These are phyloP conservation scores for Potentilla sterilis DNA, from an alignment of 306 rosid species.

Conservation along the genomic window DNA sequence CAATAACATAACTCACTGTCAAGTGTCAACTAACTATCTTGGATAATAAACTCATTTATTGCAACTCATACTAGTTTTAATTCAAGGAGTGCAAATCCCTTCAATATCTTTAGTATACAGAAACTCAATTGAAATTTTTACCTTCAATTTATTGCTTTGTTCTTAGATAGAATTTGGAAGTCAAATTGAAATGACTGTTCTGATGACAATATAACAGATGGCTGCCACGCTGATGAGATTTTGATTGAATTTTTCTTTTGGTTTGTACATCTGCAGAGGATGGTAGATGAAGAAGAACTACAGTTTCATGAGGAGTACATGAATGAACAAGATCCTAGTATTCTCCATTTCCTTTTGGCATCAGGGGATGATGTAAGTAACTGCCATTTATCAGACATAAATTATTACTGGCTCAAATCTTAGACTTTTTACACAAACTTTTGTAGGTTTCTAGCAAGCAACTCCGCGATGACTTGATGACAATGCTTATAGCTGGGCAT, in stretches of 20 bases:
- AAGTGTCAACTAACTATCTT: background rate
- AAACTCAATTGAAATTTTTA: background rate
- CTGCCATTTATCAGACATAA: background rate
- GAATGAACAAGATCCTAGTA: constrained; percentile 95
- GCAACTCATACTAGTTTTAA: background rate
- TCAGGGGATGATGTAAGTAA: constrained; percentile 88
- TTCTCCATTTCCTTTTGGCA: constrained; percentile 93
- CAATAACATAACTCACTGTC: background rate
- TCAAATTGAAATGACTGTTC: background rate
- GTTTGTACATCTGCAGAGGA: constrained; percentile 56
- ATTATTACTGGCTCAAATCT: constrained; percentile 5
- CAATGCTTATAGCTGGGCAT: constrained; percentile 99
- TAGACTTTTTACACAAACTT: constrained; percentile 16
- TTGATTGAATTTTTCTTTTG: constrained; percentile 14
- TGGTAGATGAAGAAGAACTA: constrained; percentile 96
- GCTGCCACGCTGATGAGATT: constrained; percentile 13
- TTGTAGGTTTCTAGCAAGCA: constrained; percentile 95
- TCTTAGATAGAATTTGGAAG: background rate
- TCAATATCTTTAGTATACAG: background rate
- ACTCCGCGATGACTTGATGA: constrained; percentile 98
- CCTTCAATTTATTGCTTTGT: background rate
- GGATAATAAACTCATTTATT: background rate
- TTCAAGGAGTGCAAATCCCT: background rate
- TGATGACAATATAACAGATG: background rate
- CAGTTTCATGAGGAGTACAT: constrained; percentile 95